Conservation (phyloP, 495 filamentous ascomycete genomes). For the Talaromyces liani region DNA sequence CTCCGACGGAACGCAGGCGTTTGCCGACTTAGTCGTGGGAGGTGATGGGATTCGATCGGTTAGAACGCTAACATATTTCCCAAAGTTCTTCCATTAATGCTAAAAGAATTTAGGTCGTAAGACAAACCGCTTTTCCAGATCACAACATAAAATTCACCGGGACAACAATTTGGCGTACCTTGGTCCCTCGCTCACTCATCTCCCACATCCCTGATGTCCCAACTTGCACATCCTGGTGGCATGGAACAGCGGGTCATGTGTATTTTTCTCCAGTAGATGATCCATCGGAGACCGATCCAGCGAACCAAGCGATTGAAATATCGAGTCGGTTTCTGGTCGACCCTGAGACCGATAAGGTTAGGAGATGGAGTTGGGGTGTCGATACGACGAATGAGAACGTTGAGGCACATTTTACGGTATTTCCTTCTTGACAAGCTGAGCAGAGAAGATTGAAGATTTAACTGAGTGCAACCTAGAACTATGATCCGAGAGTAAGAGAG, state of each 20-base stretch:
- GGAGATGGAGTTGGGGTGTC: constrained; percentile 32
- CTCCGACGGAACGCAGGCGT: constrained; percentile 26
- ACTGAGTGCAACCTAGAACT: constrained; percentile 15
- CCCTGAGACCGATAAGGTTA: constrained; percentile 18
- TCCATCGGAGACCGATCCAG: constrained; percentile 3
- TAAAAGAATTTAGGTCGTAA: too few species aligned
- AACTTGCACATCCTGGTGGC: constrained; percentile 38
- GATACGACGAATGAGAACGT: constrained; percentile 36
- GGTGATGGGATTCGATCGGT: constrained; percentile 48
- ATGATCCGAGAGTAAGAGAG: constrained; percentile 26
- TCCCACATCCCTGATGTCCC: constrained; percentile 28
- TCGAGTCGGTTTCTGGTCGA: background rate
- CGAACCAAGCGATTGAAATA: background rate
- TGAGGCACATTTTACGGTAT: constrained; percentile 14
- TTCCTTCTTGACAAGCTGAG: too few species aligned
- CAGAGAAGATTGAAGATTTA: too few species aligned
- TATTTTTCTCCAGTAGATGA: constrained; percentile 40
- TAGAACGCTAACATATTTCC: too few species aligned
- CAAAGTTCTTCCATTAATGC: too few species aligned
- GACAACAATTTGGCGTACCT: constrained; percentile 32
- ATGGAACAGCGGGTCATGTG: constrained; percentile 32
- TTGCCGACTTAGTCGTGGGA: constrained; percentile 41
- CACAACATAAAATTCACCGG: constrained; percentile 32
- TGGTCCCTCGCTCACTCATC: constrained; percentile 19
- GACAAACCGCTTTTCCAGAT: constrained; percentile 17